Evolutionary conservation across 176 grass and related monocot genomes (phyloP).

Genomic region (Carex pumila): DNA sequence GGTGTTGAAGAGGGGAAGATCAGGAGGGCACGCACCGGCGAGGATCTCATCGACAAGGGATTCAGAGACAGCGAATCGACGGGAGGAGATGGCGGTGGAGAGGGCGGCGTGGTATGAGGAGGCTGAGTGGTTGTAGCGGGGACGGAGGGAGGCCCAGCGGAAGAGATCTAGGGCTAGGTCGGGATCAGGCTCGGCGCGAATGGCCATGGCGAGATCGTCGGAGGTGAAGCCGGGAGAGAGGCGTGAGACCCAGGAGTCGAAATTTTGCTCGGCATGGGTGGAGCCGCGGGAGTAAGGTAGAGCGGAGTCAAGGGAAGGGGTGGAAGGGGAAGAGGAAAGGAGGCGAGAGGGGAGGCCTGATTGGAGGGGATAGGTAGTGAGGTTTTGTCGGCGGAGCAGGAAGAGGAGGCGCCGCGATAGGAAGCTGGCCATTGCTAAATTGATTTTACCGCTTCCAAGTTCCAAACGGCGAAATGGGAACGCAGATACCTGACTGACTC

Average conservation of each 20-base stretch:
- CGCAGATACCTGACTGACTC: too few relatives aligned
- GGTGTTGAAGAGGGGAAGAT: constrained; percentile 57
- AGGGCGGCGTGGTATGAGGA: constrained; percentile 66
- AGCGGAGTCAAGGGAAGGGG: not conserved
- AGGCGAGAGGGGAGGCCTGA: not conserved
- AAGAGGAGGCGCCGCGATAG: constrained; percentile 14
- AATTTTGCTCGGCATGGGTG: constrained; percentile 60
- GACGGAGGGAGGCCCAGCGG: constrained; percentile 75
- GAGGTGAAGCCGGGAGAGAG: constrained; percentile 69
- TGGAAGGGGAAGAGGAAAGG: constrained; percentile 9
- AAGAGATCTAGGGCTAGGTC: constrained; percentile 85
- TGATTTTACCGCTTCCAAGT: not conserved
- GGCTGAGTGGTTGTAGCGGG: constrained; percentile 51
- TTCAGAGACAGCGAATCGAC: constrained; percentile 47
- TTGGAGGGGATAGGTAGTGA: not conserved
- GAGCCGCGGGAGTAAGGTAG: constrained; percentile 25
- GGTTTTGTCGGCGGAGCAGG: not conserved
- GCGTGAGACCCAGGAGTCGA: constrained; percentile 74
- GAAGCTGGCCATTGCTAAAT: not conserved
- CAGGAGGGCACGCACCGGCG: constrained; percentile 58
- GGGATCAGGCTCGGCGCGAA: constrained; percentile 50
- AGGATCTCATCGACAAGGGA: constrained; percentile 71
- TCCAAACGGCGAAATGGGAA: too few relatives aligned
- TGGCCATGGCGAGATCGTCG: constrained; percentile 42
- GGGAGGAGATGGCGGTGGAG: constrained; percentile 37